These are phyloP conservation scores for Sclerotiophoma versabilis DNA, from an alignment of 2,329 filamentous ascomycete genomes.

Conservation along the genomic window DNA sequence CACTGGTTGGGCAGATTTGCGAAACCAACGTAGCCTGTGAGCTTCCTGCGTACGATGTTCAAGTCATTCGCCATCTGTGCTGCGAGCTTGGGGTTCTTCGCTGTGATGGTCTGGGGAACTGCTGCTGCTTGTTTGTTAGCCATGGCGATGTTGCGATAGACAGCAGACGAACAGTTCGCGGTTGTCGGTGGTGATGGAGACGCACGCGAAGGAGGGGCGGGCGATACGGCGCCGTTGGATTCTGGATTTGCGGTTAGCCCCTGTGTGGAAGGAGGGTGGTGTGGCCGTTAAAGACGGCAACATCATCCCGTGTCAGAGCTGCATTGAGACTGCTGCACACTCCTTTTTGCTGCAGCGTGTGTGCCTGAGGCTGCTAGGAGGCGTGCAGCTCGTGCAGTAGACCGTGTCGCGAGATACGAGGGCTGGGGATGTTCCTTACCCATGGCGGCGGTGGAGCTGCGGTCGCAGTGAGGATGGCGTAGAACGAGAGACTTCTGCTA, in stretches of 20 bases:
- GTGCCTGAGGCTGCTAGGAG: constrained; percentile 16
- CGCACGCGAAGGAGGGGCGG: constrained; percentile 54
- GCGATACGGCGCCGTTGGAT: constrained; percentile 55
- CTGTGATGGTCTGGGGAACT: constrained; percentile 66
- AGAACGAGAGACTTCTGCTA: constrained; percentile 46
- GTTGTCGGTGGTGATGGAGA: constrained; percentile 56
- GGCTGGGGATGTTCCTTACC: constrained; percentile 42
- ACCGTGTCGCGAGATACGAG: constrained; percentile 19
- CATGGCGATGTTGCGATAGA: constrained; percentile 66
- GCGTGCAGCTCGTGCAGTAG: constrained; percentile 16
- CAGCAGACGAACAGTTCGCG: constrained; percentile 62
- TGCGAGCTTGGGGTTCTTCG: constrained; percentile 68
- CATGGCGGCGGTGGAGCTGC: constrained; percentile 44
- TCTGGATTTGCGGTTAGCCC: constrained; percentile 48
- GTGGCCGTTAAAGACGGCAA: constrained; percentile 14
- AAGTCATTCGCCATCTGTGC: constrained; percentile 62
- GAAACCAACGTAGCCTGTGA: constrained; percentile 98
- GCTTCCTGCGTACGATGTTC: constrained; percentile 98
- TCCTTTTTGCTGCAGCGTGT: constrained; percentile 13
- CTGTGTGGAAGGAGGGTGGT: constrained; percentile 20
- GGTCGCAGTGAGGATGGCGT: constrained; percentile 38
- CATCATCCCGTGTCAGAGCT: constrained; percentile 22
- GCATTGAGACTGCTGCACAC: constrained; percentile 20
- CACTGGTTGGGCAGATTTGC: constrained; percentile 99
- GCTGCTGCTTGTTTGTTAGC: constrained; percentile 52